Evolutionary conservation across 371 early-diverging fungal genomes (phyloP), one percentile per base, ranked within the genome.

Genomic region (Nematocida ironsii): DNA sequence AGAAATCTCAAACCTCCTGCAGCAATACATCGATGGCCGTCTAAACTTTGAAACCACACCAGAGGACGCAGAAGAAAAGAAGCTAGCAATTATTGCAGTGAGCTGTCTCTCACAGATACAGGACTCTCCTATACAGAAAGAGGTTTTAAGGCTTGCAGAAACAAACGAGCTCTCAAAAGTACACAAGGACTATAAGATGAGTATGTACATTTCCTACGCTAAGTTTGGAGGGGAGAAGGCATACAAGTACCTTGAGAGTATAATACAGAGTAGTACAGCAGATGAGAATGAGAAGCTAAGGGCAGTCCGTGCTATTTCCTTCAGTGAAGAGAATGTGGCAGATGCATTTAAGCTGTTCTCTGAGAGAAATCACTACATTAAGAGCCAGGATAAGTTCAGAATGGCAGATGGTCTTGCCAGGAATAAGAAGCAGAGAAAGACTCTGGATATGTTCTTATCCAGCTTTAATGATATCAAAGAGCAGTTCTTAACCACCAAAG

Each of bases 361-460:
- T 9, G 57, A 47, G 57, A 60, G 44, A 55, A 78, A 56, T 13
- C 58, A 23, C 5, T 45, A 54, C 20, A 57, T 78, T 16, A 68
- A 58, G 47, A 62, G 57, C 68, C 80, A 78, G 58, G 80, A 78
- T 39, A 78, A 78, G 44, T 42, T 78, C n/a, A 13, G 80, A 58
- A 78, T 78, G 80, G 57, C 69, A 6, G 5, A 55, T 18, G 80
- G 80, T 13, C 61, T 78, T 7, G 52, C 80, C 13, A 7, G 13
- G n/a, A 16, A 78, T 47, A 52, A 70, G 61, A 48, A 78, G n/a
- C 82, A 62, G 33, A n/a, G 27, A 58, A 48, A 70, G 44, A 58
- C 57, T 9, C 71, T 78, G 27, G 27, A 23, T 5, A 68, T 47
- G 80, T 78, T 78, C 71, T 42, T 70, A 6, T 11, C 47, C 2